A percentile compares a stretch with the other conserved stretches of the same genome.
These are phyloP conservation scores for Rosa multiflora DNA, from an alignment of 306 rosid genomes.

Conservation along the genomic window DNA sequence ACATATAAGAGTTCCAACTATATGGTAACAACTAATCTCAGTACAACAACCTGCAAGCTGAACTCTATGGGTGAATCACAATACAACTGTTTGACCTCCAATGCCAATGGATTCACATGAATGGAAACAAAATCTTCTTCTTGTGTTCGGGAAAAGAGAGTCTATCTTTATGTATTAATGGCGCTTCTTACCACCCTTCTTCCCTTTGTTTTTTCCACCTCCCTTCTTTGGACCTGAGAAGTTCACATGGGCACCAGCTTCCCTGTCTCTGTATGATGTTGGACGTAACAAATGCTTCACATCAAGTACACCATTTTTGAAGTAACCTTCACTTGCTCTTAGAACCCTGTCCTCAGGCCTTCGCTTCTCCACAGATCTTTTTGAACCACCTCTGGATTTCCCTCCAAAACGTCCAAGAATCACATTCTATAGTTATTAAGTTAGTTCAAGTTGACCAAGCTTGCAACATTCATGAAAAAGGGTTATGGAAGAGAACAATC, in stretches of 20 bases:
- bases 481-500: conserved; percentile 6
- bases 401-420: conserved; percentile 57
- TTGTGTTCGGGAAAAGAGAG: neutral
- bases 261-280: conserved; percentile 35
- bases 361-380: conserved; percentile 43
- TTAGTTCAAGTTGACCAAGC: conserved; percentile 12
- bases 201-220: conserved; percentile 32
- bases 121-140: neutral
- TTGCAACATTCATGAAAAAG: too few relatives aligned
- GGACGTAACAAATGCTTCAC: conserved; percentile 63
- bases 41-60: neutral
- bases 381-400: conserved; percentile 35
- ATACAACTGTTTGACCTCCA: neutral
- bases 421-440: conserved; percentile 33
- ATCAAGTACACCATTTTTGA: conserved; percentile 73
- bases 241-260: conserved; percentile 12
- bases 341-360: conserved; percentile 56
- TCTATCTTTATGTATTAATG: conserved; percentile 12
- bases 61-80: neutral
- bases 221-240: conserved; percentile 37
- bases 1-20: neutral
- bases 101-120: neutral
- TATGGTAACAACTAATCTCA: neutral
- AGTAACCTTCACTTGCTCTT: conserved; percentile 57
- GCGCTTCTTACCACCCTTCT: conserved; percentile 35